A percentile compares a stretch with the other conserved stretches of the same genome.
phyloP scores from a whole-genome alignment of 2,329 filamentous ascomycete species.

The Aspergillus glaucus region DNA sequence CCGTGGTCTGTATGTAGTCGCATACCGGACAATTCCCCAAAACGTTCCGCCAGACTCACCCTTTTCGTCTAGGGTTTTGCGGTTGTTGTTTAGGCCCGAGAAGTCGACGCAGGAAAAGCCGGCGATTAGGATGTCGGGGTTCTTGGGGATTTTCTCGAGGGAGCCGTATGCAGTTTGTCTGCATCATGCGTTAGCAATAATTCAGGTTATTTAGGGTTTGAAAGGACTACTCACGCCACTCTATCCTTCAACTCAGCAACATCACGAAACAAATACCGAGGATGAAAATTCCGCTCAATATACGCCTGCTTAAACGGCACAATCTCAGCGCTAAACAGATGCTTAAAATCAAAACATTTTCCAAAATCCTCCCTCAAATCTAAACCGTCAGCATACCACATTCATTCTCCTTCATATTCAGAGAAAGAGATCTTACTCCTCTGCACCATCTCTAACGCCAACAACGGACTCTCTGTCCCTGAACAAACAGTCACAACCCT shows the following conservation, averaged over 20 bases:
- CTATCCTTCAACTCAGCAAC: slow-evolving; percentile 49
- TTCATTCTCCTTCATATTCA: no score
- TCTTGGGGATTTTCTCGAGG: slow-evolving; percentile 48
- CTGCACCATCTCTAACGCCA: slow-evolving; percentile 56
- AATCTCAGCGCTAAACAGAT: slow-evolving; percentile 60
- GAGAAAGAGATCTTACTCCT: slow-evolving; percentile 30
- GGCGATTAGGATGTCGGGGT: slow-evolving; percentile 61
- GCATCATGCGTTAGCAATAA: background rate
- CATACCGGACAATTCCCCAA: slow-evolving; percentile 54
- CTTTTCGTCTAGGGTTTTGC: slow-evolving; percentile 46
- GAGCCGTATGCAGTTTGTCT: slow-evolving; percentile 64
- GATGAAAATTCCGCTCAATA: slow-evolving; percentile 55
- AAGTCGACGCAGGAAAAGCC: slow-evolving; percentile 74
- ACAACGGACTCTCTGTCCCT: slow-evolving; percentile 67
- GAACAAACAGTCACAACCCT: slow-evolving; percentile 68
- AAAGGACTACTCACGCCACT: slow-evolving; percentile 39
- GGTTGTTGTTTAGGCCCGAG: slow-evolving; percentile 56
- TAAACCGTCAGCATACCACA: slow-evolving; percentile 3
- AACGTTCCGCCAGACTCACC: slow-evolving; percentile 65
- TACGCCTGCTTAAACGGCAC: slow-evolving; percentile 59
- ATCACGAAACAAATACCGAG: slow-evolving; percentile 52
- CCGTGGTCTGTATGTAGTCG: slow-evolving; percentile 49
- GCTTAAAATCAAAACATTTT: slow-evolving; percentile 42
- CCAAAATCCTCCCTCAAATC: slow-evolving; percentile 28
- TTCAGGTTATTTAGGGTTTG: background rate